Conservation (phyloP, 495 filamentous ascomycete species). For the Penicillium cinerascens region DNA sequence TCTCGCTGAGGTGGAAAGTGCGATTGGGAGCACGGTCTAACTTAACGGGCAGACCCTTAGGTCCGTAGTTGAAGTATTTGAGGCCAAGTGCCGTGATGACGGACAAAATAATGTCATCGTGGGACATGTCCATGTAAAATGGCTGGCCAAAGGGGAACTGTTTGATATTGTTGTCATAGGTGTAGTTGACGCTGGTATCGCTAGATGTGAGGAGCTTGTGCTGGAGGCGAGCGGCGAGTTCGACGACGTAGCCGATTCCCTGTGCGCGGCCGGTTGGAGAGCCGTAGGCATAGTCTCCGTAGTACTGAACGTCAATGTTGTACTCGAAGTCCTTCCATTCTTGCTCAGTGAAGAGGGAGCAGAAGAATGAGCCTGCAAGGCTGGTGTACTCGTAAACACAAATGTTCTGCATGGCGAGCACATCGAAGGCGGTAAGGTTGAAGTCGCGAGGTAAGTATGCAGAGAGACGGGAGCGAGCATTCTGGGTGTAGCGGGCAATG, state of each 20-base stretch:
- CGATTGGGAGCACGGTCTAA: constrained; percentile 43
- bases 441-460: constrained; percentile 33
- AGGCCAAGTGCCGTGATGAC: constrained; percentile 50
- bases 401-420: constrained; percentile 51
- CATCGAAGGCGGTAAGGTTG: constrained; percentile 48
- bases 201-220: constrained; percentile 49
- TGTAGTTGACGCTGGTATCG: constrained; percentile 56
- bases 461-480: constrained; percentile 23
- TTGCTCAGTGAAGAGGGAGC: constrained; percentile 52
- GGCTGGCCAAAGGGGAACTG: constrained; percentile 51
- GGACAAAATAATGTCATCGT: constrained; percentile 39
- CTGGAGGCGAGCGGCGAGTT: constrained; percentile 56
- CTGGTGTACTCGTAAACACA: constrained; percentile 31
- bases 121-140: constrained; percentile 45
- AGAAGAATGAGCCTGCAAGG: constrained; percentile 40
- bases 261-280: constrained; percentile 59
- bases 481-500: constrained; percentile 24
- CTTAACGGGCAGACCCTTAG: constrained; percentile 38
- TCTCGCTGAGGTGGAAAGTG: constrained; percentile 23
- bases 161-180: constrained; percentile 41
- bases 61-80: constrained; percentile 19
- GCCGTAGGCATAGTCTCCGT: constrained; percentile 55
- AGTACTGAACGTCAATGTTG: constrained; percentile 57
- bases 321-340: constrained; percentile 57
- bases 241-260: constrained; percentile 61